These are phyloP conservation scores for Monosporascus cannonballus DNA, from an alignment of 2,329 filamentous ascomycete species.

Conservation along the genomic window DNA sequence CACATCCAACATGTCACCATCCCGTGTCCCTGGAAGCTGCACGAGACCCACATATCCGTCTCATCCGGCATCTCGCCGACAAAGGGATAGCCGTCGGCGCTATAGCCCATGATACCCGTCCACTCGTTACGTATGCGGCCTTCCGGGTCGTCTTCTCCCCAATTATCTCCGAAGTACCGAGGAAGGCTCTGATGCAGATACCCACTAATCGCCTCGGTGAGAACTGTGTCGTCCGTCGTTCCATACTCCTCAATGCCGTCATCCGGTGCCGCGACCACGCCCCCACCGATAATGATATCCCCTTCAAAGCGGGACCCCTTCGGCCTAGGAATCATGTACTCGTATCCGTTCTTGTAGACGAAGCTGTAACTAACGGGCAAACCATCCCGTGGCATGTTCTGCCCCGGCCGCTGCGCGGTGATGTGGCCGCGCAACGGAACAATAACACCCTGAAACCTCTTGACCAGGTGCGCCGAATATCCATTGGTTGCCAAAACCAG, in stretches of 20 bases:
- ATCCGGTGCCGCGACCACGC: slow-evolving; percentile 34
- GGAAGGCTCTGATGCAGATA: slow-evolving; percentile 38
- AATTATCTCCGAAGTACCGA: slow-evolving; percentile 46
- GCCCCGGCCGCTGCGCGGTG: slow-evolving; percentile 33
- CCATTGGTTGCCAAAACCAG: slow-evolving; percentile 49
- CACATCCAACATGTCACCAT: slow-evolving; percentile 60
- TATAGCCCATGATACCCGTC: slow-evolving; percentile 54
- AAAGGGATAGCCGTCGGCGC: slow-evolving; percentile 45
- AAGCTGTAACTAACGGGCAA: slow-evolving; percentile 53
- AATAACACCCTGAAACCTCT: slow-evolving; percentile 38
- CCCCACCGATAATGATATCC: slow-evolving; percentile 59
- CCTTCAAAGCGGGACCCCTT: slow-evolving; percentile 36
- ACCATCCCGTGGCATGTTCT: slow-evolving; percentile 28
- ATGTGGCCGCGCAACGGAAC: slow-evolving; percentile 46
- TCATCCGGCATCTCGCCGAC: slow-evolving; percentile 42
- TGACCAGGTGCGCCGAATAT: slow-evolving; percentile 41
- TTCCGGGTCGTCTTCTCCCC: slow-evolving; percentile 36
- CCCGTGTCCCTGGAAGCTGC: slow-evolving; percentile 60
- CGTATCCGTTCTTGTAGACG: slow-evolving; percentile 54
- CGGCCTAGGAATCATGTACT: slow-evolving; percentile 59
- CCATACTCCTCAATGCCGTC: slow-evolving; percentile 44
- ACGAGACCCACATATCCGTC: slow-evolving; percentile 47
- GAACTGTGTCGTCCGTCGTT: slow-evolving; percentile 47
- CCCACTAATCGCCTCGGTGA: slow-evolving; percentile 43
- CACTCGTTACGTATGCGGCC: slow-evolving; percentile 40